phyloP scores from a whole-genome alignment of 352 stramenopile genomes.

The Phytophthora europaea region DNA sequence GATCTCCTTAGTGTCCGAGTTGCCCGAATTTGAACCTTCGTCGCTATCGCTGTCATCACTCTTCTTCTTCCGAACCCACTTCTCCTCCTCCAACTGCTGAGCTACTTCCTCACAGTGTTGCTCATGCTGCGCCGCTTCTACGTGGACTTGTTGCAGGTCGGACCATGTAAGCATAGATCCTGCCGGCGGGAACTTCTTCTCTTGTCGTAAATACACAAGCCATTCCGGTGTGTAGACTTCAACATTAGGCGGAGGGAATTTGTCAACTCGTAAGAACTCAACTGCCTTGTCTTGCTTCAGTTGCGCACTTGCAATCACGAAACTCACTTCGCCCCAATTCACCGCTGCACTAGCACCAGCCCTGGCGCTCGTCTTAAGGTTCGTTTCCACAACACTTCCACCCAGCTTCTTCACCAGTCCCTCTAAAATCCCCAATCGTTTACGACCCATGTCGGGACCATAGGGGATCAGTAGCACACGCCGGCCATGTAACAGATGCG shows the following conservation, averaged over 20 bases:
- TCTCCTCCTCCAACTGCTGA: slow-evolving; percentile 24
- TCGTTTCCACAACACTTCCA: slow-evolving; percentile 42
- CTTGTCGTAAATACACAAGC: slow-evolving; percentile 61
- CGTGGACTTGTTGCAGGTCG: slow-evolving; percentile 41
- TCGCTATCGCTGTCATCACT: slow-evolving; percentile 44
- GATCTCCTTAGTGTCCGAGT: slow-evolving; percentile 49
- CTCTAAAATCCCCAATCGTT: slow-evolving; percentile 70
- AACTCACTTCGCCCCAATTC: slow-evolving; percentile 55
- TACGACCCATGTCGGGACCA: slow-evolving; percentile 72
- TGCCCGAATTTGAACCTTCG: slow-evolving; percentile 63
- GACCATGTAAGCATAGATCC: slow-evolving; percentile 51
- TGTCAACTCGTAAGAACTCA: slow-evolving; percentile 37
- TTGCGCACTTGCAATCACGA: slow-evolving; percentile 58
- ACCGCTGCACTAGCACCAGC: slow-evolving; percentile 16
- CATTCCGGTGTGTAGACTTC: slow-evolving; percentile 69
- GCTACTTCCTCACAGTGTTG: slow-evolving; percentile 39
- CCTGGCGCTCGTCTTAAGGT: slow-evolving; percentile 16
- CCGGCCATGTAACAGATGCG: slow-evolving; percentile 43
- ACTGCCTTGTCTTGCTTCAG: slow-evolving; percentile 48
- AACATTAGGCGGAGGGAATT: slow-evolving; percentile 47
- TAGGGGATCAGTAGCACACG: slow-evolving; percentile 64
- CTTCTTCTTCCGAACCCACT: slow-evolving; percentile 19
- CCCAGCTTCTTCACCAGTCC: slow-evolving; percentile 67
- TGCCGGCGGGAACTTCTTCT: slow-evolving; percentile 48
- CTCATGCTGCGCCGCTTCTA: slow-evolving; percentile 39